Evolutionary conservation across 805 yeast genomes (phyloP).

Genomic region (Brettanomyces anomalus): DNA sequence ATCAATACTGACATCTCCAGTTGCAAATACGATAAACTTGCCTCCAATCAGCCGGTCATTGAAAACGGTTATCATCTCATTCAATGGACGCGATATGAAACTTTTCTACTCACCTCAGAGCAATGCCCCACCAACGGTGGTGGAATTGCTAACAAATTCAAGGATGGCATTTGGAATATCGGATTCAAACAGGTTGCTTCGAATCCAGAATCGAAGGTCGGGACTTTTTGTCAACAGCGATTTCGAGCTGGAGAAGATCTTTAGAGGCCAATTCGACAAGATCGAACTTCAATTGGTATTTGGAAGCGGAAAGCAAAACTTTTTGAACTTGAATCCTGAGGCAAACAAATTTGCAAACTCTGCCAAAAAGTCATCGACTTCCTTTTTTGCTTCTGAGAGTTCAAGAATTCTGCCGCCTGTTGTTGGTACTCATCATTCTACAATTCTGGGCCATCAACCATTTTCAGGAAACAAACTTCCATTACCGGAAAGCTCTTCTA

Average conservation of each 20-base stretch:
- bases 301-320: constrained; percentile 15
- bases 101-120: constrained; percentile 57
- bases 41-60: neutral
- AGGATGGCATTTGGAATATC: constrained; percentile 59
- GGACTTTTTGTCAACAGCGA: constrained; percentile 32
- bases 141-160: constrained; percentile 74
- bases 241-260: constrained; percentile 37
- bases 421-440: no score
- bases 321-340: constrained; percentile 21
- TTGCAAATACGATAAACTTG: neutral
- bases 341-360: neutral
- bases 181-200: constrained; percentile 25
- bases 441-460: no score
- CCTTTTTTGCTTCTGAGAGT: neutral
- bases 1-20: neutral
- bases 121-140: constrained; percentile 71
- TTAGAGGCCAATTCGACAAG: constrained; percentile 23
- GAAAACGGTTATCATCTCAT: constrained; percentile 37
- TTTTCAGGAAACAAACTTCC: no score
- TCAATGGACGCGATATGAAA: constrained; percentile 45
- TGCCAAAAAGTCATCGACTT: no score
- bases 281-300: constrained; percentile 32
- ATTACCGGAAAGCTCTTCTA: no score
- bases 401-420: no score
- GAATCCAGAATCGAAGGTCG: constrained; percentile 25